Percentiles rank a stretch among this genome's conserved stretches.
phyloP scores from a whole-genome alignment of 345 rosid genomes.

The Combretum micranthum region DNA sequence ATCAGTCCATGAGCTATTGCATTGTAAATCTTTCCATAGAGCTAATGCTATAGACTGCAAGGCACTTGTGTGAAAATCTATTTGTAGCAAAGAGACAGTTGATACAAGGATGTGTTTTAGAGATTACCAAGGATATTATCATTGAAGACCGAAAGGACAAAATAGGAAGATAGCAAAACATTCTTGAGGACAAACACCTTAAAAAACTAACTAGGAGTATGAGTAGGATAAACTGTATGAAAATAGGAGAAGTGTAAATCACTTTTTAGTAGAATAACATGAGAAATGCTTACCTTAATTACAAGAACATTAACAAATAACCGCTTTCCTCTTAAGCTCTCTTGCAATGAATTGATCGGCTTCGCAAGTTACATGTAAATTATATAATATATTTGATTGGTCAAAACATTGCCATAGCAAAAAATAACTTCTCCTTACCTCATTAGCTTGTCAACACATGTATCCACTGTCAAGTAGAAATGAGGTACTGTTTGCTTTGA shows the following conservation, averaged over 20 bases:
- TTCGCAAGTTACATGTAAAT: constrained; percentile 52
- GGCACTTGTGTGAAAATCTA: constrained; percentile 7
- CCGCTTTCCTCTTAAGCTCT: constrained; percentile 84
- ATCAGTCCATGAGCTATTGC: constrained; percentile 98
- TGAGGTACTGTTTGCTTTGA: constrained; percentile 98
- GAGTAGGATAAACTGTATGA: too few relatives aligned
- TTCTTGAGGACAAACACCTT: too few relatives aligned
- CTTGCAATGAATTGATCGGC: constrained; percentile 76
- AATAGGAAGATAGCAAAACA: too few relatives aligned
- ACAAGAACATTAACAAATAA: constrained; percentile 93
- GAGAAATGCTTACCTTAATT: constrained; percentile 58
- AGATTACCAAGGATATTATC: neutral
- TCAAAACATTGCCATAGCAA: too few relatives aligned
- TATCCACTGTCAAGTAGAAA: constrained; percentile 87
- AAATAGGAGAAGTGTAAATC: neutral
- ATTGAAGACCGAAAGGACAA: neutral
- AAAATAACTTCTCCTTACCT: constrained; percentile 47
- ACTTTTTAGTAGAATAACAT: neutral
- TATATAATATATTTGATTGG: constrained; percentile 6
- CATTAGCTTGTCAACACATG: constrained; percentile 90
- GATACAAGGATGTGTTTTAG: neutral
- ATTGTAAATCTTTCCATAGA: constrained; percentile 80
- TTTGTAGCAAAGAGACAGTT: neutral
- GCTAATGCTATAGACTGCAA: constrained; percentile 95
- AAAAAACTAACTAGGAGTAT: too few relatives aligned